A percentile compares a stretch with the other conserved stretches of the same genome.
phyloP scores from a whole-genome alignment of 169 alveolate genomes.

The Eimeria falciformis region DNA sequence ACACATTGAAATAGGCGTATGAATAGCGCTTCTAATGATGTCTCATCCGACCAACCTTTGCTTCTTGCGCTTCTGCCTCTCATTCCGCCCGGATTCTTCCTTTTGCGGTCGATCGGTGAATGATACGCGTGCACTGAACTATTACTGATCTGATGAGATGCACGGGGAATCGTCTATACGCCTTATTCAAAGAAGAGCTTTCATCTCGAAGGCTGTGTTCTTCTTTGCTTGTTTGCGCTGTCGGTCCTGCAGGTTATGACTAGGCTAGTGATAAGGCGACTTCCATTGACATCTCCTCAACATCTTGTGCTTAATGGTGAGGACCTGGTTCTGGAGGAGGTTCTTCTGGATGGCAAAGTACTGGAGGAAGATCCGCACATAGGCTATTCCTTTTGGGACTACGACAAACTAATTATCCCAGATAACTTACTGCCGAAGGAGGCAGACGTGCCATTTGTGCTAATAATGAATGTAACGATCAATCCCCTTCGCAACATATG shows the following conservation, averaged over 20 bases:
- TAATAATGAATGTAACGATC: conserved; percentile 78
- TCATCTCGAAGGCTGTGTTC: neutral
- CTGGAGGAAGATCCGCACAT: conserved; percentile 78
- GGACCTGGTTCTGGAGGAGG: conserved; percentile 86
- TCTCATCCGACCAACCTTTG: neutral
- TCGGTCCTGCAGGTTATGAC: conserved; percentile 83
- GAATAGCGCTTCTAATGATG: too few relatives aligned
- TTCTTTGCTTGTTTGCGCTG: conserved; percentile 23
- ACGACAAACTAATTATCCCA: conserved; percentile 72
- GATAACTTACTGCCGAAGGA: conserved; percentile 71
- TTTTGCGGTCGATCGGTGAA: too few relatives aligned
- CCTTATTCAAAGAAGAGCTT: neutral
- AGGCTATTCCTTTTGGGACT: neutral
- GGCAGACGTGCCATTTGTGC: conserved; percentile 67
- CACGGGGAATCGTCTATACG: neutral
- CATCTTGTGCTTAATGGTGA: conserved; percentile 91
- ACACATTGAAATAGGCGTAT: neutral
- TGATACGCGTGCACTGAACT: neutral
- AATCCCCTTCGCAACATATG: conserved; percentile 77
- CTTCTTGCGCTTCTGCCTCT: conserved; percentile 14
- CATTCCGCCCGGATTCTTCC: neutral
- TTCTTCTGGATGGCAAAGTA: conserved; percentile 84
- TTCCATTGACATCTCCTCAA: conserved; percentile 79
- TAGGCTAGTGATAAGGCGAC: neutral
- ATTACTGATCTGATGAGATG: neutral